A percentile compares a stretch with the other conserved stretches of the same genome.
phyloP scores from a whole-genome alignment of 2,329 filamentous ascomycete species.

The Ceratocystis cubensis region DNA sequence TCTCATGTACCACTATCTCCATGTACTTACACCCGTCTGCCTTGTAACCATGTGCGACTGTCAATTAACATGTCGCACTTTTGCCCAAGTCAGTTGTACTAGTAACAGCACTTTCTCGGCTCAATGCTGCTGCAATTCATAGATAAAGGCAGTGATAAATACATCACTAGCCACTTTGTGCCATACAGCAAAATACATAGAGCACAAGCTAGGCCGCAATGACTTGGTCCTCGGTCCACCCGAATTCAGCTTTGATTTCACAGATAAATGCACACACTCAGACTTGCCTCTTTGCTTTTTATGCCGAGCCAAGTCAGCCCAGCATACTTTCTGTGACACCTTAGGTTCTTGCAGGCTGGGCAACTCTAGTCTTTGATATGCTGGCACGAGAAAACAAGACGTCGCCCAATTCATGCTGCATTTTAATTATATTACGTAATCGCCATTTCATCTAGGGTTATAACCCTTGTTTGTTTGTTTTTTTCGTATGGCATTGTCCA shows the following conservation, averaged over 20 bases:
- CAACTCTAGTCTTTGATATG: not conserved
- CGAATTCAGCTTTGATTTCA: constrained; percentile 3
- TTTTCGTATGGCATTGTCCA: not conserved
- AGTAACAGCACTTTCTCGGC: not conserved
- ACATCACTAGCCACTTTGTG: not conserved
- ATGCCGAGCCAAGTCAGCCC: too few relatives aligned
- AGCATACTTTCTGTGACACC: not conserved
- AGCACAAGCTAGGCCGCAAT: not conserved
- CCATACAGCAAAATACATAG: not conserved
- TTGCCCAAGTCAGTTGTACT: not conserved
- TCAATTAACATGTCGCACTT: not conserved
- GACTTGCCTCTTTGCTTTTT: not conserved
- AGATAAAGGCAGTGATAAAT: not conserved
- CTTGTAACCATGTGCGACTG: not conserved
- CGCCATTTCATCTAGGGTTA: not conserved
- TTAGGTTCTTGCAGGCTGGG: not conserved
- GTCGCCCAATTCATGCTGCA: not conserved
- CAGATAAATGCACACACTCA: not conserved
- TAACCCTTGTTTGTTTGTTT: not conserved
- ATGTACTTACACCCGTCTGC: not conserved
- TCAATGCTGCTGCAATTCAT: not conserved
- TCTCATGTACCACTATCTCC: not conserved
- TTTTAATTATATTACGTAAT: not conserved
- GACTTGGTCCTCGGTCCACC: not conserved
- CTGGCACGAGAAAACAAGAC: not conserved